Evolutionary conservation across 129 eudicot genomes (phyloP).

Genomic region (Smallanthus sonchifolius): DNA sequence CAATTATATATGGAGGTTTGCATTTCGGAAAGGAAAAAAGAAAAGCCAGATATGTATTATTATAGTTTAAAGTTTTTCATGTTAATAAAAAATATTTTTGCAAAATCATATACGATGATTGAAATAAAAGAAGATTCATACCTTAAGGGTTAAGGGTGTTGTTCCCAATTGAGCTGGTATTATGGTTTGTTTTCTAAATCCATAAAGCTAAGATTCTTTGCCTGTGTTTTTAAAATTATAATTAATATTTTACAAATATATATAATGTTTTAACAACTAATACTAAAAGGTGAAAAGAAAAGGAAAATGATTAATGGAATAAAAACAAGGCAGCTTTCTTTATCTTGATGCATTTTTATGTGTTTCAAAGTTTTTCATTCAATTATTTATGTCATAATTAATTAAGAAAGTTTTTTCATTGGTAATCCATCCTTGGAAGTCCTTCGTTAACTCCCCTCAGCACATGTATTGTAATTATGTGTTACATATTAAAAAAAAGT

Average conservation of each 20-base stretch:
- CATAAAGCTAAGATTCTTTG: constrained; percentile 27
- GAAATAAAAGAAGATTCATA: constrained; percentile 36
- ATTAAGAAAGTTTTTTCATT: too few species aligned
- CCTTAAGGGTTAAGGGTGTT: constrained; percentile 36
- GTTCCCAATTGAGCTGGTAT: constrained; percentile 31
- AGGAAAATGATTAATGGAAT: constrained; percentile 12
- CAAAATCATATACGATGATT: not conserved
- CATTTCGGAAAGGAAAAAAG: not conserved
- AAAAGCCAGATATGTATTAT: not conserved
- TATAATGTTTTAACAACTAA: not conserved
- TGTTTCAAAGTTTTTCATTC: not conserved
- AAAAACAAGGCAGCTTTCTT: not conserved
- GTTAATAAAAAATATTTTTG: not conserved
- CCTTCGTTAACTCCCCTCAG: too few species aligned
- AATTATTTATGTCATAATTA: not conserved
- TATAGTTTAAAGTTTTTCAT: not conserved
- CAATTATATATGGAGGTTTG: too few species aligned
- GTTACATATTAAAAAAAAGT: too few species aligned
- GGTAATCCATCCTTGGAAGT: too few species aligned
- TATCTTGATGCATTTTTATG: not conserved
- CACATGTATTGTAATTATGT: too few species aligned
- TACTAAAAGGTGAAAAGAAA: not conserved
- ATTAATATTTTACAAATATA: not conserved
- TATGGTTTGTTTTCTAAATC: constrained; percentile 21
- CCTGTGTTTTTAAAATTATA: not conserved